A percentile compares a stretch with the other conserved stretches of the same genome.
Conservation (phyloP, 2,329 filamentous ascomycete species). For the Colletotrichum simmondsii region DNA sequence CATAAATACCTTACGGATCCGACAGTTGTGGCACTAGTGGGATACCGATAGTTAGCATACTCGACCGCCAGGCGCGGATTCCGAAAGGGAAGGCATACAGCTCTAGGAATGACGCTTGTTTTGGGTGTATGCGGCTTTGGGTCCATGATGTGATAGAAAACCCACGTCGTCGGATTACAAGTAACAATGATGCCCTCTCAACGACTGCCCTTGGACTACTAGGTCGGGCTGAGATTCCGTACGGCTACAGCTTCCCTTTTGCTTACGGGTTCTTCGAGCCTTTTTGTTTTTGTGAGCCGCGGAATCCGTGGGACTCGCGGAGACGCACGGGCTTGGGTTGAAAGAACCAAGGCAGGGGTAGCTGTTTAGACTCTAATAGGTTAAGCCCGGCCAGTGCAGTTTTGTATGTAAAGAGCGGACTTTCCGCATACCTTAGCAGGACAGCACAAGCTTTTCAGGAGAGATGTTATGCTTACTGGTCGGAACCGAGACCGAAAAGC, state of each 20-base stretch:
- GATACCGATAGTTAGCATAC: not conserved
- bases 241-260: not conserved
- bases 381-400: not conserved
- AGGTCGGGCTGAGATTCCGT: not conserved
- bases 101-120: constrained; percentile 26
- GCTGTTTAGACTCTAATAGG: constrained; percentile 7
- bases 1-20: constrained; percentile 21
- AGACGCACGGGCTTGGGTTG: not conserved
- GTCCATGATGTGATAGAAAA: not conserved
- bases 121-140: constrained; percentile 13
- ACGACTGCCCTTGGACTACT: not conserved
- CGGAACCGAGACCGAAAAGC: not conserved
- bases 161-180: not conserved
- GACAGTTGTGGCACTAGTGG: constrained; percentile 24
- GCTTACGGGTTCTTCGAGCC: not conserved
- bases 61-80: not conserved
- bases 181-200: too few relatives aligned
- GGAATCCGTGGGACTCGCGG: constrained; percentile 16
- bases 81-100: constrained; percentile 14
- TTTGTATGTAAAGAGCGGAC: not conserved
- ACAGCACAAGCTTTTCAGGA: not conserved
- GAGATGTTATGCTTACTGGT: not conserved
- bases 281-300: constrained; percentile 19
- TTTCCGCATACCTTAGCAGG: not conserved
- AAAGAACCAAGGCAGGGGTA: not conserved